Evolutionary conservation across 2,329 filamentous ascomycete species (phyloP).

Genomic region (Tolypocladium nubicola): DNA sequence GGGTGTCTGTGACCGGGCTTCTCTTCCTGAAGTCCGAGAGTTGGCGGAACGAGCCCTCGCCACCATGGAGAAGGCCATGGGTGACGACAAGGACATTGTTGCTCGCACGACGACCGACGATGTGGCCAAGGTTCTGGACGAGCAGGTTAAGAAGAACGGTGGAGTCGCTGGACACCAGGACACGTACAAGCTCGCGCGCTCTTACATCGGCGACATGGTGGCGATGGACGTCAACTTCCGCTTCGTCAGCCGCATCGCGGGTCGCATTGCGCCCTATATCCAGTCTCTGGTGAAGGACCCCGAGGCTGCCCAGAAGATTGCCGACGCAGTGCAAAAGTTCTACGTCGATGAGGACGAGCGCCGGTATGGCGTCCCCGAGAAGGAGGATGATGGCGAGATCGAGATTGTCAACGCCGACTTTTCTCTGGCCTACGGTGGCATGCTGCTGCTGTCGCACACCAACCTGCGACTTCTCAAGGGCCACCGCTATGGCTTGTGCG

Average conservation of each 20-base stretch:
- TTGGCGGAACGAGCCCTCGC: constrained; percentile 71
- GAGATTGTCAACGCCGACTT: constrained; percentile 98
- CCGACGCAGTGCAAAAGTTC: constrained; percentile 62
- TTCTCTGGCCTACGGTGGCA: constrained; percentile 93
- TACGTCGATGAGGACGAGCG: constrained; percentile 79
- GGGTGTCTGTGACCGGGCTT: constrained; percentile 75
- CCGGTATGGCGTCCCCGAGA: constrained; percentile 73
- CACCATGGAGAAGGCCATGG: constrained; percentile 93
- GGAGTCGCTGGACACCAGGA: constrained; percentile 50
- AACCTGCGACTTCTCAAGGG: constrained; percentile 92
- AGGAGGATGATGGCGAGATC: constrained; percentile 82
- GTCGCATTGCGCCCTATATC: constrained; percentile 65
- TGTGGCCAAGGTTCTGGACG: constrained; percentile 63
- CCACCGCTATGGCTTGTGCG: constrained; percentile 93
- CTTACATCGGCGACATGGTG: constrained; percentile 75
- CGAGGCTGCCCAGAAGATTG: constrained; percentile 51
- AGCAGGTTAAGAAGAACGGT: constrained; percentile 61
- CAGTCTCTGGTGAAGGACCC: constrained; percentile 54
- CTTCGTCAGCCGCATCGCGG: constrained; percentile 60
- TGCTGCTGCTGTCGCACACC: constrained; percentile 92
- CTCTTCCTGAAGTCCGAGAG: constrained; percentile 88
- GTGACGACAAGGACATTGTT: constrained; percentile 52
- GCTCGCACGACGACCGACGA: constrained; percentile 62
- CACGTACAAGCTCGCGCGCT: constrained; percentile 55
- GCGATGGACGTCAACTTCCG: constrained; percentile 81